Percentiles rank a stretch among this genome's conserved stretches.
Conservation (phyloP, 2,329 filamentous ascomycete genomes). For the Xylaria sp. region DNA sequence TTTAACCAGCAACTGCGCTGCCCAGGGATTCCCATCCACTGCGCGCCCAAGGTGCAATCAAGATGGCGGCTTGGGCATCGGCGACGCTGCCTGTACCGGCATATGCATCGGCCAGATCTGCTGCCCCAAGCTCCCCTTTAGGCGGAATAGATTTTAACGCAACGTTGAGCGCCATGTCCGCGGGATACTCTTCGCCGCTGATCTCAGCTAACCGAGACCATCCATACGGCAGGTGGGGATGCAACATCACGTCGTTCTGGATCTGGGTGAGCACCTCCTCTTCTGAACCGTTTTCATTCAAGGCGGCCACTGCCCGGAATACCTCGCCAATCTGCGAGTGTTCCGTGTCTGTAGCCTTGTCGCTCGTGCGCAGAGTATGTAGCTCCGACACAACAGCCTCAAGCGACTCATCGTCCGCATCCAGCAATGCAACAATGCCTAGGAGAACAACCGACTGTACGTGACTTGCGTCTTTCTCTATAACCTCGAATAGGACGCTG, state of each 20-base stretch:
- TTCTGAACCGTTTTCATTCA: conserved; percentile 61
- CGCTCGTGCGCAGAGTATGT: conserved; percentile 73
- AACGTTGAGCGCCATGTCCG: conserved; percentile 84
- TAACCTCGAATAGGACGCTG: conserved; percentile 80
- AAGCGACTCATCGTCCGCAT: conserved; percentile 80
- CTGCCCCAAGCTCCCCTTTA: conserved; percentile 71
- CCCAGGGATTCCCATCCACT: conserved; percentile 71
- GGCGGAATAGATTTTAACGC: conserved; percentile 80
- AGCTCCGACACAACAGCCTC: conserved; percentile 85
- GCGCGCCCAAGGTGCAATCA: conserved; percentile 82
- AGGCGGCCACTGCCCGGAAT: conserved; percentile 75
- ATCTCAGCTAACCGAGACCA: conserved; percentile 79
- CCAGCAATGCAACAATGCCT: conserved; percentile 83
- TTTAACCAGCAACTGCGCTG: conserved; percentile 49
- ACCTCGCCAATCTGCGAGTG: conserved; percentile 78
- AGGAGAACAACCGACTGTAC: conserved; percentile 83
- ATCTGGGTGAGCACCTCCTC: conserved; percentile 70
- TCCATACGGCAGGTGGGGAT: conserved; percentile 79
- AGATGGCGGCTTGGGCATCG: conserved; percentile 80
- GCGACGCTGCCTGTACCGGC: conserved; percentile 75
- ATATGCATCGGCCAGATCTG: conserved; percentile 77
- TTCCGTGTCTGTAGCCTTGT: conserved; percentile 70
- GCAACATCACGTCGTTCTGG: conserved; percentile 80
- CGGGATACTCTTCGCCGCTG: conserved; percentile 63
- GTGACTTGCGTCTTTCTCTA: conserved; percentile 78